Conservation (phyloP, 2,329 filamentous ascomycete species). For the Onygenales sp. region DNA sequence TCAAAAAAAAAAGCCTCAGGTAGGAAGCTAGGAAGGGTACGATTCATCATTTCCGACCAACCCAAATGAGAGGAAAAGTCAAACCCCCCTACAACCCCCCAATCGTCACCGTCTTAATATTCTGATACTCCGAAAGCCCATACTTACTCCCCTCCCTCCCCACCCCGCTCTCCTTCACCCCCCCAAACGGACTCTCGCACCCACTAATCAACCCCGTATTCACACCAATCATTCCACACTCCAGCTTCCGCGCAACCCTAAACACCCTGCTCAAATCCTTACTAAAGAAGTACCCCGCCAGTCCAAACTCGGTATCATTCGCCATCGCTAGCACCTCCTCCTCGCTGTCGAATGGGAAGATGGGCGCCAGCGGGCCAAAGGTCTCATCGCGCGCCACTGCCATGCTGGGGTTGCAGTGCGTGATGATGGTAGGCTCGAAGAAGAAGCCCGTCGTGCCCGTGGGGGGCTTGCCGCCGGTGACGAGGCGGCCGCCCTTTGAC, state of each 20-base stretch:
- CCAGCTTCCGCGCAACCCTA: slow-evolving; percentile 59
- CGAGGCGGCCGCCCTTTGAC: slow-evolving; percentile 17
- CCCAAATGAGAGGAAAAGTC: too few species aligned
- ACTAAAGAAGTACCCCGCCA: slow-evolving; percentile 34
- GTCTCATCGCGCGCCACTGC: slow-evolving; percentile 20
- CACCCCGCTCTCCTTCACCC: neutral
- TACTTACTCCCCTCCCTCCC: neutral
- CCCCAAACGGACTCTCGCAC: neutral
- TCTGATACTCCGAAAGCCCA: too few species aligned
- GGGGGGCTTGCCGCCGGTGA: slow-evolving; percentile 16
- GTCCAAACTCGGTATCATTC: slow-evolving; percentile 20
- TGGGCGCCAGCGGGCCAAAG: slow-evolving; percentile 18
- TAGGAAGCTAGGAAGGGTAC: too few species aligned
- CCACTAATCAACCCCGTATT: slow-evolving; percentile 27
- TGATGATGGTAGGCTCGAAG: neutral
- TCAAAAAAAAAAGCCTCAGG: too few species aligned
- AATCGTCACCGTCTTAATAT: too few species aligned
- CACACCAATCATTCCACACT: slow-evolving; percentile 75
- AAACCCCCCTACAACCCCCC: too few species aligned
- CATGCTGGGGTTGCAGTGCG: slow-evolving; percentile 14
- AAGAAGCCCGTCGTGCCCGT: neutral
- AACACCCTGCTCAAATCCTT: slow-evolving; percentile 49
- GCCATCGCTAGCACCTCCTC: slow-evolving; percentile 21
- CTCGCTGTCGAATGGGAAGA: slow-evolving; percentile 17
- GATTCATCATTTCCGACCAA: too few species aligned